Conservation (phyloP, 371 early-diverging fungal genomes). For the Gilbertella persicaria region DNA sequence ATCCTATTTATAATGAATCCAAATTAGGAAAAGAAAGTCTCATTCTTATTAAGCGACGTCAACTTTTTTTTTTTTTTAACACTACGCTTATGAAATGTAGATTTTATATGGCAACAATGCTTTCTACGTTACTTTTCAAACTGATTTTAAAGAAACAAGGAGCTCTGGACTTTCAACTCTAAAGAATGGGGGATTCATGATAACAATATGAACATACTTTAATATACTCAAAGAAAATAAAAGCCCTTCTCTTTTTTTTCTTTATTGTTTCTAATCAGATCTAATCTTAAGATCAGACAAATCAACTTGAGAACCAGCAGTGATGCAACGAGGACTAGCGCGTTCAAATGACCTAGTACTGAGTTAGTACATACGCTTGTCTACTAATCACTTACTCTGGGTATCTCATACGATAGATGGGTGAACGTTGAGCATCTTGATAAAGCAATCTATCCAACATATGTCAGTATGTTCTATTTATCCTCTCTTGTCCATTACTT, state of each 20-base stretch:
- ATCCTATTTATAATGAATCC: slow-evolving; percentile 5
- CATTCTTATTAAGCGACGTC: too few species aligned
- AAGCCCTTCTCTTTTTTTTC: slow-evolving; percentile 4
- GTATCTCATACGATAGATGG: slow-evolving; percentile 49
- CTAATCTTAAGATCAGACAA: slow-evolving; percentile 47
- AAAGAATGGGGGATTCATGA: too few species aligned
- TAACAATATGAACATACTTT: not conserved
- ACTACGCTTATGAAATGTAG: too few species aligned
- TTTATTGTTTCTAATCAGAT: slow-evolving; percentile 34
- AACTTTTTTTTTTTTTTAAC: not conserved
- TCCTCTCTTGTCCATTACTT: slow-evolving; percentile 23
- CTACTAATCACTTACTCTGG: slow-evolving; percentile 41
- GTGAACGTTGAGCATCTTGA: slow-evolving; percentile 51
- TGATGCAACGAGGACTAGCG: slow-evolving; percentile 43
- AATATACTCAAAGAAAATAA: not conserved
- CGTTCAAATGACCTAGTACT: slow-evolving; percentile 47
- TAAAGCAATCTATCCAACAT: slow-evolving; percentile 40
- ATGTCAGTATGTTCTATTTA: not conserved
- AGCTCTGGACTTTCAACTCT: too few species aligned
- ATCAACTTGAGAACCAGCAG: slow-evolving; percentile 40
- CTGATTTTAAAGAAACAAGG: too few species aligned
- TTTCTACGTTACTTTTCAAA: too few species aligned
- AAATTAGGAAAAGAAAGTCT: too few species aligned
- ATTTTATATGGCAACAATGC: too few species aligned
- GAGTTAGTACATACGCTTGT: not conserved